Base-by-base conservation (phyloP, 352 stramenopile species). In the Phytophthora boehmeriae region DNA sequence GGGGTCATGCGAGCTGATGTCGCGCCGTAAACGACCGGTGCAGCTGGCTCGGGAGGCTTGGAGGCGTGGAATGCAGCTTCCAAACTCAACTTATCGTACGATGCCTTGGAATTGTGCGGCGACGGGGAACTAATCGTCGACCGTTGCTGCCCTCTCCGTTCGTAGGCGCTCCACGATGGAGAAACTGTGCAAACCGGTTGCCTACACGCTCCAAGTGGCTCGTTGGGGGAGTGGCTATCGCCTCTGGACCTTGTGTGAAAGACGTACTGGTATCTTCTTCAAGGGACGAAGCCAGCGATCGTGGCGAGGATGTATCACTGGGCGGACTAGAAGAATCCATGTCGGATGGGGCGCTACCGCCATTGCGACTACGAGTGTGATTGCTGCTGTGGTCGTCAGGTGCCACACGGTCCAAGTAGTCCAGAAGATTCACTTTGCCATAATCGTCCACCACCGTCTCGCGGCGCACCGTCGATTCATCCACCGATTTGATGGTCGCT, bases 361-460 rank as follows among this genome's bases (percentile, higher is more conserved):
- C 54, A 23, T 61, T 67, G 48, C 48, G 62, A n/a, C 62, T 66
- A 11, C 62, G 55, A 0, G 16, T n/a, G 43, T 44, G 13, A 47
- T 67, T 6, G 55, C 53, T 54, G 59, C 56, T 23, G 42, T 68
- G 59, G 56, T 73, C 50, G 47, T 66, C 36, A 35, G 63, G 60
- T 58, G 63, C 67, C 58, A 73, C 36, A 10, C 68, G 73, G 34
- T 85, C 75, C 36, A 83, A 41, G 39, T 80, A 80, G 32, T 85
- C 75, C 10, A 85, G 52, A 27, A 85, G 53, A 13, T 80, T 75
- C n/a, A 78, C 67, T 1, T 75, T 76, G 20, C 75, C 75, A 54
- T 85, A 85, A n/a, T 71, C 68, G 44, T 85, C 75, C 28, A 78
- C 59, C 23, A 85, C 70, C 6, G 65, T 78, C 59, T 85, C 75